Base-by-base conservation (phyloP, 2,329 filamentous ascomycete species). In the Zasmidium citrigriseum region DNA sequence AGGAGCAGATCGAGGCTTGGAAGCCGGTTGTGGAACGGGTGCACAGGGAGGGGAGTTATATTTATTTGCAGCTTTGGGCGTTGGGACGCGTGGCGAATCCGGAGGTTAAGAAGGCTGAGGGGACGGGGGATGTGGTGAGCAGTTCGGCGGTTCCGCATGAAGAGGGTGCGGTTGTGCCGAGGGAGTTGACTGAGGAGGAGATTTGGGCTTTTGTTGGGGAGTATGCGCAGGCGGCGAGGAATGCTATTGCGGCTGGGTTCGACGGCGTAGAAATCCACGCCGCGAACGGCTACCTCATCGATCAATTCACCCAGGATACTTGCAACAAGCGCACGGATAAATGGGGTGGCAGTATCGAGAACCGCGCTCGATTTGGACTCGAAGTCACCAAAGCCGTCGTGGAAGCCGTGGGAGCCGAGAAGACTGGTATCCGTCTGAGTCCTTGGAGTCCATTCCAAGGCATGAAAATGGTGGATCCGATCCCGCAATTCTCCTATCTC, bases 371-470 rank as follows among this genome's bases (percentile, higher is more conserved):
- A 3, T 87, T 89, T 64, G 78, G 78, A 1, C 68, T 86, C 1
- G 82, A 85, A 63, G 73, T 86, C n/a, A 81, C 82, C 67, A 72
- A 76, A 29, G 67, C 75, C 54, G 56, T 83, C 16, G 75, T 77
- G 0, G 63, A 72, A 29, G 73, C 75, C 0, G 70, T 83, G 2
- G 82, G 82, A 1, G 69, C 77, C 21, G 73, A 80, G 2, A 58
- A 55, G 20, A 67, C 64, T 1, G 83, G 79, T 0, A 79, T 89
- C n/a, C 81, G 86, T 0, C 72, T 89, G 2, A 83, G 78, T 1
- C 87, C 86, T 0, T 88, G 80, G 72, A 82, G 78, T 48, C 71
- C 72, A 0, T 88, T 85, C 70, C 83, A 88, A 56, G 81, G 80
- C 20, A 86, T 89, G 86, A 55, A 64, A 23, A 87, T 88, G 84